Conservation (phyloP, 23 red algal species). For the Gracilaria domingensis region DNA sequence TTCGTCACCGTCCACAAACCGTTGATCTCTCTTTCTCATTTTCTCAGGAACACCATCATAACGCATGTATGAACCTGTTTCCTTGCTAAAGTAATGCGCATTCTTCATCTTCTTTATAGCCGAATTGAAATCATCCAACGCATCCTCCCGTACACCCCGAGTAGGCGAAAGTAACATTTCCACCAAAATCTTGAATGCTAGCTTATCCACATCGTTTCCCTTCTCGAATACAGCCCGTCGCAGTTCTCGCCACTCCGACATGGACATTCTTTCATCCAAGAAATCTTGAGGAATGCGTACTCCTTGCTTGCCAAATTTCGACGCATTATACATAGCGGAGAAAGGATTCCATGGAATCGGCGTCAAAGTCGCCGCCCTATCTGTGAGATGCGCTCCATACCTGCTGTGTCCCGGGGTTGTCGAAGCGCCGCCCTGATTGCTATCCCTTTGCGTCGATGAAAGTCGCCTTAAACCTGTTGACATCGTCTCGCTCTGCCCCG, state of each 20-base stretch:
- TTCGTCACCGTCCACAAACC: constrained; percentile 41
- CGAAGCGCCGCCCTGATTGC: background rate
- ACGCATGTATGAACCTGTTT: constrained; percentile 13
- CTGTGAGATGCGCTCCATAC: background rate
- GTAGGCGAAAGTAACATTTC: constrained; percentile 60
- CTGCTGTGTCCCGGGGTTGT: background rate
- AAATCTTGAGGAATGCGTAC: background rate
- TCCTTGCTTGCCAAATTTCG: background rate
- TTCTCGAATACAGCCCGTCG: constrained; percentile 2
- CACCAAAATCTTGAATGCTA: constrained; percentile 63
- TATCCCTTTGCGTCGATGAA: background rate
- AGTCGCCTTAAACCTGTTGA: background rate
- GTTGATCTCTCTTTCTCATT: constrained; percentile 17
- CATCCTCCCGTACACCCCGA: constrained; percentile 11
- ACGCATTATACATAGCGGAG: background rate
- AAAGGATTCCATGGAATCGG: constrained; percentile 23
- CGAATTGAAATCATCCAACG: constrained; percentile 22
- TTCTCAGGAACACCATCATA: background rate
- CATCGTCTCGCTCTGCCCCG: background rate
- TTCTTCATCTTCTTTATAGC: constrained; percentile 36
- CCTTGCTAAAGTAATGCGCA: constrained; percentile 10
- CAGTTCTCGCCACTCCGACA: constrained; percentile 27
- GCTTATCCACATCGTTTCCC: constrained; percentile 57
- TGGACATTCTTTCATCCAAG: background rate
- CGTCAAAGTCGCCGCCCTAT: background rate